Base-by-base conservation (phyloP, 139 green algal species). In the Edaphochlamys debaryana region DNA sequence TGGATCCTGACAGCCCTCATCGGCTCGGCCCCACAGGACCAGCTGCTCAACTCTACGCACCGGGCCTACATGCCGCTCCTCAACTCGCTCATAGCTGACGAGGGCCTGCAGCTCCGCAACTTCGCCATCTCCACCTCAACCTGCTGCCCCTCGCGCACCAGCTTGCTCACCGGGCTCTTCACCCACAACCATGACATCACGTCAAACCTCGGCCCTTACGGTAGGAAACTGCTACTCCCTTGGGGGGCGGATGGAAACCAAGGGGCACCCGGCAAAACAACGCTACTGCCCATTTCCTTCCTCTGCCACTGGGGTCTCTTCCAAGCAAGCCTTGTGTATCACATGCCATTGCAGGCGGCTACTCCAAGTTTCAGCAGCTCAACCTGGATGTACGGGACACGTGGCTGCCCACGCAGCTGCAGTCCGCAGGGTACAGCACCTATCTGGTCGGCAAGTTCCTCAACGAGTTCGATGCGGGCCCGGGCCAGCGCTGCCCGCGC, bases 151-250 rank as follows among this genome's bases (percentile, higher is more conserved):
- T 50, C 66, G 22, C 36, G 66, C 20, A 4, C 38, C 27, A 48
- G 22, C 36, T 36, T 71, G 36, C 66, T 71, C 66, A 71, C 66
- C 6, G 52, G 34, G 17, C 37, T 50, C 0, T 36, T 36, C 30
- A 45, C 36, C 20, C 66, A 71, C 66, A 71, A 71, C 66, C 66
- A 71, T 36, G 48, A 71, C 66, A 45, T 71, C 36, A 71, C 66
- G 9, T 13, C 60, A 30, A 37, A 38, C 60, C 23, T 30, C 27
- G 27, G 17, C 27, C 56, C 27, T 8, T 34, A 66, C 25, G 56
- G 56, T 9, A 11, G 27, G 8, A 30, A 32, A 7, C 27, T 1
- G 27, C 27, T 25, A 3, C 19, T 36, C 27, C n/a, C n/a, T n/a
- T n/a, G 56, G 25, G 13, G 27, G 19, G 56, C 11, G 32, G 3